Conservation (phyloP, 73 alveolate genomes). For the Stentor roeselii region DNA sequence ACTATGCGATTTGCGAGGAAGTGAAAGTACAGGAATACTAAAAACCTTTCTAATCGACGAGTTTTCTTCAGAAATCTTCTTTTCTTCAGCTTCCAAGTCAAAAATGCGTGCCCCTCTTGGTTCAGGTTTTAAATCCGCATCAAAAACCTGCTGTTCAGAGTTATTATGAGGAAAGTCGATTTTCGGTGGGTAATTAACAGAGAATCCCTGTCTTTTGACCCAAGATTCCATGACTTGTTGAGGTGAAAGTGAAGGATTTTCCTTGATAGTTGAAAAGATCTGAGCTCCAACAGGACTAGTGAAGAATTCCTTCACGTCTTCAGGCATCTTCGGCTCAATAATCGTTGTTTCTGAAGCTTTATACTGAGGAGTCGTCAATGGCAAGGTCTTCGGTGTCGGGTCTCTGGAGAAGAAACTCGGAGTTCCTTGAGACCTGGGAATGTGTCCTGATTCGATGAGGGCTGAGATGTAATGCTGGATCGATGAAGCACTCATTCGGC, state of each 20-base stretch:
- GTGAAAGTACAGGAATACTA: not conserved
- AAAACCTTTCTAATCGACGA: not conserved
- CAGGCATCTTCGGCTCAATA: slow-evolving; percentile 1
- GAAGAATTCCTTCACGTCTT: not conserved
- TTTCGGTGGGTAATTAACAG: not conserved
- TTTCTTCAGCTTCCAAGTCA: not conserved
- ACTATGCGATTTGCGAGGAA: not conserved
- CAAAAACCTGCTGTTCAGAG: not conserved
- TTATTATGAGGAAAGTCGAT: slow-evolving; percentile 5
- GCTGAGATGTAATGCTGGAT: slow-evolving; percentile 18
- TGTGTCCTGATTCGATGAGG: slow-evolving; percentile 11
- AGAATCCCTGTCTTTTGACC: not conserved
- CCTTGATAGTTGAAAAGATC: not conserved
- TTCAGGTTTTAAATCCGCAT: not conserved
- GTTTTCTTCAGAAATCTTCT: not conserved
- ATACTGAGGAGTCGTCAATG: not conserved
- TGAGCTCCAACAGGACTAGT: not conserved
- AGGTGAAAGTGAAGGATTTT: not conserved
- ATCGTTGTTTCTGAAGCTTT: not conserved
- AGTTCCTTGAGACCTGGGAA: not conserved
- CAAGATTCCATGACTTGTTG: slow-evolving; percentile 2
- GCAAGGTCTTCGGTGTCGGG: not conserved
- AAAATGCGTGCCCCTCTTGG: not conserved
- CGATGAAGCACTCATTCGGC: slow-evolving; percentile 4
- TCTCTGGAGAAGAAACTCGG: slow-evolving; percentile 4